Base-by-base conservation (phyloP, 2,329 filamentous ascomycete genomes). In the Drechslerella dactyloides region DNA sequence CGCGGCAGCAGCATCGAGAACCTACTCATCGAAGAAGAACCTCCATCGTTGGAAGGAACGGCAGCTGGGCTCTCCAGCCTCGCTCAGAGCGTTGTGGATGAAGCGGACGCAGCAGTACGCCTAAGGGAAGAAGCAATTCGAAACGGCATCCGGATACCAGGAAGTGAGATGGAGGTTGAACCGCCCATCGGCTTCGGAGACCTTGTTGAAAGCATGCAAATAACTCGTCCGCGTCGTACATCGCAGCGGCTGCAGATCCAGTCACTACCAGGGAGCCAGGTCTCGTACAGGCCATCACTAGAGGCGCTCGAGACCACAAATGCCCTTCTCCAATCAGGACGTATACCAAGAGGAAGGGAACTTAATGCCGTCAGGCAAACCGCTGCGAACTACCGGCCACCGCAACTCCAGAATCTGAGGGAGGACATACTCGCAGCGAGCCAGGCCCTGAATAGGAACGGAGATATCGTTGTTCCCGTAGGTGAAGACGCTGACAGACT, bases 391-490 rank as follows among this genome's bases (percentile, higher is more conserved):
- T 72, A 59, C 44, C 35, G 46, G 46, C 60, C 60, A 23, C 65
- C 65, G 3, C 53, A 42, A 23, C 13, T 33, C 11, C 68, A 72
- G 35, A 65, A 72, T 27, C 60, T 72, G 6, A 56, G 68, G 24
- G 55, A 65, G 40, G 65, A 46, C 21, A 21, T 65, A 27, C 24
- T 72, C 2, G 37, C 15, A 21, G 68, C 68, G 10, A 72, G 68
- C 13, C 68, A 57, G 13, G 55, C 55, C 42, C 68, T 55, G 23
- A 56, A 57, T 19, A 17, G 40, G 4, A 57, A 72, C 60, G 60
- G 68, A 13, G 60, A 72, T 23, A 61, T 72, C 13, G 40, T 57
- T 11, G 60, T 65, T 2, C 68, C 60, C 2, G 44, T 72, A 7
- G 40, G 50, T 8, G 66, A 64, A 4, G 40, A 46, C 7, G 53